These are phyloP conservation scores for Alliaria petiolata DNA, from an alignment of 345 rosid species.

Conservation along the genomic window DNA sequence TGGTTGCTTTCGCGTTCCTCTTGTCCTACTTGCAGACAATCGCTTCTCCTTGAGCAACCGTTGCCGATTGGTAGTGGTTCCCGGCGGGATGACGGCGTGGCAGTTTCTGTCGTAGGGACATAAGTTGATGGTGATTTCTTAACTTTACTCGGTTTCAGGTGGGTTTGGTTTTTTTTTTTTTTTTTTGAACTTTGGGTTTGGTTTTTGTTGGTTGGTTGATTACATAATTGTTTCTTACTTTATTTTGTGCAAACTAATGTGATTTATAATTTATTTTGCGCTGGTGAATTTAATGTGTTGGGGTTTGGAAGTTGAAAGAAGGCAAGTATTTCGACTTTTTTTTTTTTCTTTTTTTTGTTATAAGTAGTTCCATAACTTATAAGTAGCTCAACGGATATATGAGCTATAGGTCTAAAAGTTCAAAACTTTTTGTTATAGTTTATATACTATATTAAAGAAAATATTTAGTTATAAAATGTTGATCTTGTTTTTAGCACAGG, in stretches of 20 bases:
- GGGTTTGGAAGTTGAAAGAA: not conserved
- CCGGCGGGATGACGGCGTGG: slow-evolving; percentile 29
- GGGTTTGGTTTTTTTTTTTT: not conserved
- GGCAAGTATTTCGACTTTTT: not conserved
- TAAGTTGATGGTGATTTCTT: not conserved
- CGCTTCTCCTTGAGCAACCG: slow-evolving; percentile 41
- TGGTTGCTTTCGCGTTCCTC: slow-evolving; percentile 67
- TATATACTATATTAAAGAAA: not conserved
- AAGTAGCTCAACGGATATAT: too few species aligned
- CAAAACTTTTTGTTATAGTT: not conserved
- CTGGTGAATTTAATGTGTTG: slow-evolving; percentile 5
- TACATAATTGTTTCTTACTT: not conserved
- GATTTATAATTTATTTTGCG: too few species aligned
- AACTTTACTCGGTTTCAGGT: slow-evolving; percentile 5
- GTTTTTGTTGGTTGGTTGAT: slow-evolving; percentile 9
- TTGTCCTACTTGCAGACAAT: slow-evolving; percentile 69
- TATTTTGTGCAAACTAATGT: slow-evolving; percentile 6
- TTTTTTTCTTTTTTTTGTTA: too few species aligned
- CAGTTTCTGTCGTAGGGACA: slow-evolving; percentile 15
- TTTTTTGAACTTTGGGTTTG: too few species aligned
- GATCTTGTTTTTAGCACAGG: not conserved
- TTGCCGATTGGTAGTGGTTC: slow-evolving; percentile 24
- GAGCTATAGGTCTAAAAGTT: not conserved
- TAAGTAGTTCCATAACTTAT: not conserved
- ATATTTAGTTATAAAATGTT: not conserved